A percentile compares a stretch with the other conserved stretches of the same genome.
Conservation (phyloP, 257 asterid genomes). For the Gynochthodes officinalis region DNA sequence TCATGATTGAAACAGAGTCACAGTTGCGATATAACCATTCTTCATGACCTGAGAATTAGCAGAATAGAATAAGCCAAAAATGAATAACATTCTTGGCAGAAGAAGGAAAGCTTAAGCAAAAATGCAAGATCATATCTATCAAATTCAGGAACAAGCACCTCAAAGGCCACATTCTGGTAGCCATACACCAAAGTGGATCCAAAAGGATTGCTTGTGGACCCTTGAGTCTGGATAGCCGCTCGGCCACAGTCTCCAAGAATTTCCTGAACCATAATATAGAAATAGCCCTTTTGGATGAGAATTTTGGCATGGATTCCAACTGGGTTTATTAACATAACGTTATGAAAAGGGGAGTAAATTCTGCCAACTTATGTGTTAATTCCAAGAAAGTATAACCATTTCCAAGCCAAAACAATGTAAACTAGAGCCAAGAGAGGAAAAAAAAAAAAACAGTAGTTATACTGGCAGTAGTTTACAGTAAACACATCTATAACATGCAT, state of each 20-base stretch:
- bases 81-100: background rate
- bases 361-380: no score
- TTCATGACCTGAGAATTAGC: conserved; percentile 61
- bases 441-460: background rate
- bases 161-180: conserved; percentile 70
- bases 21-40: conserved; percentile 76
- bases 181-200: conserved; percentile 87
- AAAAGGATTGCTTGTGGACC: conserved; percentile 73
- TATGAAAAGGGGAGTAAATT: background rate
- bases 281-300: background rate
- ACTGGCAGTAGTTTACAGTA: background rate
- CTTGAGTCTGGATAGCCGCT: conserved; percentile 83
- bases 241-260: conserved; percentile 78
- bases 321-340: background rate
- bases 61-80: background rate
- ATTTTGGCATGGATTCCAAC: background rate
- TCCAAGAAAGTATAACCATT: background rate
- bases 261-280: conserved; percentile 41
- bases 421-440: background rate
- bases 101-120: background rate
- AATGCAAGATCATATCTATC: background rate
- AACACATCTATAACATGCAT: background rate
- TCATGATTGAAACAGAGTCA: conserved; percentile 76
- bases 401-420: background rate
- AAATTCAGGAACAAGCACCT: conserved; percentile 40